Evolutionary conservation across 2,329 filamentous ascomycete genomes (phyloP).

Genomic region (Exophiala sp.): DNA sequence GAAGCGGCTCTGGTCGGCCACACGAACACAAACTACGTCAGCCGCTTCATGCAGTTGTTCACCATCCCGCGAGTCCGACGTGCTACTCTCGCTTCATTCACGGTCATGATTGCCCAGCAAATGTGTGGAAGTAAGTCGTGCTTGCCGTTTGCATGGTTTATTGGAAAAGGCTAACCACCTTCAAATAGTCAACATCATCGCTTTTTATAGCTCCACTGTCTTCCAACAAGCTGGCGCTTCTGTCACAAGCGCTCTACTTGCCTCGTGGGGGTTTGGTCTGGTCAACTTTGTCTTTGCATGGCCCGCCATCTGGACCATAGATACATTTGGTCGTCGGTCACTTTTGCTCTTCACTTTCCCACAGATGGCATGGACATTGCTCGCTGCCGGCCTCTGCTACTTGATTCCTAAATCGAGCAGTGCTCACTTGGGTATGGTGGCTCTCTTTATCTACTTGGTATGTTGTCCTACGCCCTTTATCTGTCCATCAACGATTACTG

Average conservation of each 20-base stretch:
- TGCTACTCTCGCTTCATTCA: slow-evolving; percentile 35
- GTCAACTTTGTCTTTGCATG: slow-evolving; percentile 58
- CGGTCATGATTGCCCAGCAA: slow-evolving; percentile 35
- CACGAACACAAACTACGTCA: slow-evolving; percentile 37
- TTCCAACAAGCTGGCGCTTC: slow-evolving; percentile 48
- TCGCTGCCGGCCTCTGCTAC: slow-evolving; percentile 51
- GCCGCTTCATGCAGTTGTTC: slow-evolving; percentile 49
- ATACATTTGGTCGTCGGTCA: slow-evolving; percentile 54
- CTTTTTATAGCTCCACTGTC: slow-evolving; percentile 51
- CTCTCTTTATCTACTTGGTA: slow-evolving; percentile 53
- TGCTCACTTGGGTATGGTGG: slow-evolving; percentile 50
- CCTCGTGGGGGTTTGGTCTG: slow-evolving; percentile 57
- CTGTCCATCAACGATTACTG: neutral
- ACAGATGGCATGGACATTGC: slow-evolving; percentile 48
- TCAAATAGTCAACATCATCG: slow-evolving; percentile 35
- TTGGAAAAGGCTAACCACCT: slow-evolving; percentile 34
- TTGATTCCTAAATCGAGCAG: slow-evolving; percentile 42
- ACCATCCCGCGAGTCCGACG: slow-evolving; percentile 46
- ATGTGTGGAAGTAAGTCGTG: slow-evolving; percentile 34
- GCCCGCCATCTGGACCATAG: slow-evolving; percentile 57
- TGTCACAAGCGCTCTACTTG: slow-evolving; percentile 45
- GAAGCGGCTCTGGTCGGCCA: slow-evolving; percentile 29
- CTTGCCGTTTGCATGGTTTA: slow-evolving; percentile 12
- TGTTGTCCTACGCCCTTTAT: neutral
- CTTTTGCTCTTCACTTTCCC: slow-evolving; percentile 51